Evolutionary conservation across 495 filamentous ascomycete species (phyloP).

Genomic region (Xylaria grammica): DNA sequence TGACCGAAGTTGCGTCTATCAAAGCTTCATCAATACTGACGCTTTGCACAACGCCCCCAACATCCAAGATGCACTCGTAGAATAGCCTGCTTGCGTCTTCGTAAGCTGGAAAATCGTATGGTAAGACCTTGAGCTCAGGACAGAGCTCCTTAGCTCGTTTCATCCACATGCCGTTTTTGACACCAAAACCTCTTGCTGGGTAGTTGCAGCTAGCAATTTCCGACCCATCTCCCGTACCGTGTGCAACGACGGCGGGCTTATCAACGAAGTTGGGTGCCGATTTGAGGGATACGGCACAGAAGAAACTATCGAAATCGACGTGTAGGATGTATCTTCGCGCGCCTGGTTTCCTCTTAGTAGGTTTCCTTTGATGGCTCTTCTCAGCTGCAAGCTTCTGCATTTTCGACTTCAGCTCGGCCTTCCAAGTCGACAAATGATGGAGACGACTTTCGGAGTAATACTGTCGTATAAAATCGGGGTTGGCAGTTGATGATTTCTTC

Average conservation of each 20-base stretch:
- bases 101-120: conserved; percentile 93
- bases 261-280: conserved; percentile 71
- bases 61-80: conserved; percentile 79
- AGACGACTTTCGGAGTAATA: conserved; percentile 93
- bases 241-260: conserved; percentile 88
- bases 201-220: conserved; percentile 99
- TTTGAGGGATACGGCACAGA: conserved; percentile 90
- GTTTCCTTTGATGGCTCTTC: conserved; percentile 45
- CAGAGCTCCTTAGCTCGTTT: conserved; percentile 82
- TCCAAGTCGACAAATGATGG: conserved; percentile 95
- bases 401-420: conserved; percentile 86
- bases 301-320: conserved; percentile 97
- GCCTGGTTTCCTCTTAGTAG: conserved; percentile 54
- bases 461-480: conserved; percentile 90
- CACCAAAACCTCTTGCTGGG: conserved; percentile 77
- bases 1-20: conserved; percentile 73
- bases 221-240: conserved; percentile 81
- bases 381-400: conserved; percentile 79
- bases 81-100: conserved; percentile 90
- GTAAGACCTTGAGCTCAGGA: conserved; percentile 80
- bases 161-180: conserved; percentile 99
- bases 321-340: conserved; percentile 86
- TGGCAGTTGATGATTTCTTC: conserved; percentile 81
- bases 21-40: conserved; percentile 96
- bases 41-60: conserved; percentile 86